Conservation (phyloP, 495 filamentous ascomycete genomes). For the Hapsidospora chrysogenum region DNA sequence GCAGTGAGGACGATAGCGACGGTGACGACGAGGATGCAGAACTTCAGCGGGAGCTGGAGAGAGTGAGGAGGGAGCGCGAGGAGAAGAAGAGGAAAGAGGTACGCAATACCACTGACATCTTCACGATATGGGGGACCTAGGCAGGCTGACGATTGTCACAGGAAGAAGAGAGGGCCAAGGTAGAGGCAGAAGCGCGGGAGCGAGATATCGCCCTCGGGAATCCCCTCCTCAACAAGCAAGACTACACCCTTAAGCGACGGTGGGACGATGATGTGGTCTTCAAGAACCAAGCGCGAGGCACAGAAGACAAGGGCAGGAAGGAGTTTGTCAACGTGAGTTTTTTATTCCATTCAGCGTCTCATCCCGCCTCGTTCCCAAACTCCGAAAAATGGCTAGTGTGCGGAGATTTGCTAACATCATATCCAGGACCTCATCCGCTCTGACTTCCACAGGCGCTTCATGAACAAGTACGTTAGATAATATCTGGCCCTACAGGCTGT, state of each 20-base stretch:
- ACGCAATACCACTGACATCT: slow-evolving; percentile 4
- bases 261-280: slow-evolving; percentile 99
- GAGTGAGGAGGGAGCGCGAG: slow-evolving; percentile 79
- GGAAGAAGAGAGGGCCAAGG: slow-evolving; percentile 58
- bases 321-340: slow-evolving; percentile 83
- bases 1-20: slow-evolving; percentile 55
- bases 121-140: neutral
- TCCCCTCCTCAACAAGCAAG: slow-evolving; percentile 64
- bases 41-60: slow-evolving; percentile 80
- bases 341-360: neutral
- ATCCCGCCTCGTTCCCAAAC: too few relatives aligned
- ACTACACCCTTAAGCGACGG: slow-evolving; percentile 61
- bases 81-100: slow-evolving; percentile 77
- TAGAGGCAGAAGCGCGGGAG: slow-evolving; percentile 71
- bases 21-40: slow-evolving; percentile 85
- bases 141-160: slow-evolving; percentile 10
- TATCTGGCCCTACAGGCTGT: too few relatives aligned
- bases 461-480: slow-evolving; percentile 49
- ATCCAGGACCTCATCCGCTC: slow-evolving; percentile 75
- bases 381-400: neutral
- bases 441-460: slow-evolving; percentile 96
- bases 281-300: slow-evolving; percentile 93
- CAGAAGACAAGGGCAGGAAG: slow-evolving; percentile 82
- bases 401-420: slow-evolving; percentile 6
- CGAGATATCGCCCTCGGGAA: slow-evolving; percentile 84